Evolutionary conservation across 257 asterid species (phyloP).

Genomic region (Linderniella brevidens): DNA sequence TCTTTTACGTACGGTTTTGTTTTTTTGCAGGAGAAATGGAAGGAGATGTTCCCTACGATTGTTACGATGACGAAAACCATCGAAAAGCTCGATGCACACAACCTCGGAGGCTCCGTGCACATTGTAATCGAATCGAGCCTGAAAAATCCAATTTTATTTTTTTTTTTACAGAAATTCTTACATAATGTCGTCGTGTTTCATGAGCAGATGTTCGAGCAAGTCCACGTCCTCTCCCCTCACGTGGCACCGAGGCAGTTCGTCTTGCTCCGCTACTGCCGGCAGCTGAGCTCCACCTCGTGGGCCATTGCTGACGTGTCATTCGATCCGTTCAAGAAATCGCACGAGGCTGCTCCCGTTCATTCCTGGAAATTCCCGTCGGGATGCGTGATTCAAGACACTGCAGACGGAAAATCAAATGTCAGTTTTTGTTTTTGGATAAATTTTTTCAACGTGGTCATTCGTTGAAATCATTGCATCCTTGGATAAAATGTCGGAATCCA

Average conservation of each 20-base stretch:
- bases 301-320: conserved; percentile 42
- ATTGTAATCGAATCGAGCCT: conserved; percentile 20
- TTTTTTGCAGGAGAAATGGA: conserved; percentile 39
- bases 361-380: conserved; percentile 72
- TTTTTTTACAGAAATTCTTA: not conserved
- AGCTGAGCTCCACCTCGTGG: conserved; percentile 39
- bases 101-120: conserved; percentile 29
- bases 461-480: no score
- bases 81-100: conserved; percentile 30
- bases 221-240: conserved; percentile 55
- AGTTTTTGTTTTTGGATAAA: conserved; percentile 1
- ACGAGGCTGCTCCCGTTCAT: conserved; percentile 21
- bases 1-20: not conserved
- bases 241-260: conserved; percentile 57
- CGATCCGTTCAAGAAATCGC: conserved; percentile 23
- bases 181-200: not conserved
- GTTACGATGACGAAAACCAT: conserved; percentile 32
- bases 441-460: no score
- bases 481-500: no score
- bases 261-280: conserved; percentile 39
- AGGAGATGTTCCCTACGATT: conserved; percentile 42
- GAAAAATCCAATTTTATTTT: not conserved
- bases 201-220: conserved; percentile 46
- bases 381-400: conserved; percentile 40
- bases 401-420: conserved; percentile 45